Percentiles rank a stretch among this genome's conserved stretches.
Conservation (phyloP, 352 stramenopile species). For the Globisporangium nodosum region DNA sequence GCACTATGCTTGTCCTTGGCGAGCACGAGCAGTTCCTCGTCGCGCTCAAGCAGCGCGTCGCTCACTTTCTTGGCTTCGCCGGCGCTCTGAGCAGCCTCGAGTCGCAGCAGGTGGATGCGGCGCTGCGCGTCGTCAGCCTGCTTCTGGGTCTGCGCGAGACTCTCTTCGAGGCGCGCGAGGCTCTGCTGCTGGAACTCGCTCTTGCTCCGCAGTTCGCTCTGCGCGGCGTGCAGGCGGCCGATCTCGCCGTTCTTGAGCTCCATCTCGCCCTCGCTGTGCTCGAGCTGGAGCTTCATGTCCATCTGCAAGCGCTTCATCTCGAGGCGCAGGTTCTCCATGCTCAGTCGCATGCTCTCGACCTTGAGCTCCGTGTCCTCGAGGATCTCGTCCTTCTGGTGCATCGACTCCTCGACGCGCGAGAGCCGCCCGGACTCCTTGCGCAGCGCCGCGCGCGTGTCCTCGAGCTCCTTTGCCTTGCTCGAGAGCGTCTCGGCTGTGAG, state of each 20-base stretch:
- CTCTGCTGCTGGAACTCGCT: slow-evolving; percentile 47
- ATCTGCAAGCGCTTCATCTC: slow-evolving; percentile 73
- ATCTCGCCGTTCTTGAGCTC: slow-evolving; percentile 74
- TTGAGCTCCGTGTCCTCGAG: slow-evolving; percentile 63
- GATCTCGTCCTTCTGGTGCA: slow-evolving; percentile 51
- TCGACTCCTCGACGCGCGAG: slow-evolving; percentile 54
- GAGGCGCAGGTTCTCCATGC: slow-evolving; percentile 46
- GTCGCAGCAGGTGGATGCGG: slow-evolving; percentile 40
- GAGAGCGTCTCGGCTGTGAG: slow-evolving; percentile 54
- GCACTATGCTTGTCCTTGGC: slow-evolving; percentile 29
- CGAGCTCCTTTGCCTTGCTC: slow-evolving; percentile 55
- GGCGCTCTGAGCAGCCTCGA: slow-evolving; percentile 34
- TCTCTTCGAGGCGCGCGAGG: slow-evolving; percentile 39
- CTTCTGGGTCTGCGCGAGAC: slow-evolving; percentile 21
- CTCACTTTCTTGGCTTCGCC: slow-evolving; percentile 27
- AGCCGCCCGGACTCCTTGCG: slow-evolving; percentile 47
- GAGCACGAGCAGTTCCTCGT: slow-evolving; percentile 26
- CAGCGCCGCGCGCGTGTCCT: slow-evolving; percentile 44
- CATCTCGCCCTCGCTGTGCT: slow-evolving; percentile 58
- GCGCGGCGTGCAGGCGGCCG: slow-evolving; percentile 34
- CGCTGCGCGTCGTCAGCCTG: slow-evolving; percentile 49
- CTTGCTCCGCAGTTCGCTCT: slow-evolving; percentile 57
- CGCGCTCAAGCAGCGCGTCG: slow-evolving; percentile 33
- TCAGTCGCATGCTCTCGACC: slow-evolving; percentile 52
- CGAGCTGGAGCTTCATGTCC: slow-evolving; percentile 68